Evolutionary conservation across 305 asterid species (phyloP), one percentile per base, ranked within the genome.

Genomic region (Fraxinus velutina): DNA sequence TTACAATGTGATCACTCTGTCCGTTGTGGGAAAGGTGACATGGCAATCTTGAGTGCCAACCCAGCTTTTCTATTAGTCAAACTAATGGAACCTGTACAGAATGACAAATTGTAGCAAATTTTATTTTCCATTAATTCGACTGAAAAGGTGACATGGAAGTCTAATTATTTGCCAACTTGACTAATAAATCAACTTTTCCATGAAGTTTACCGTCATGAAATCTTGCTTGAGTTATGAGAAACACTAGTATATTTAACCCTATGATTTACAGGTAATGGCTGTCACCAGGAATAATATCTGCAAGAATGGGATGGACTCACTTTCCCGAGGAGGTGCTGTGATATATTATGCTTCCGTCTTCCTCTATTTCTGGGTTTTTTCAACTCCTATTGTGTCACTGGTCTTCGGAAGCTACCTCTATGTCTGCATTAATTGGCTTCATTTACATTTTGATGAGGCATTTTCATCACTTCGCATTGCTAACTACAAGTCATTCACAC

Each of bases 381-480:
- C 99, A 6, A 96, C 99, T 62, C 99, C 99, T 6, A 92, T 94
- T 8, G 99, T 96, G 34, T 96, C 99, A 21, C 80, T 96, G 88
- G 87, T 96, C 60, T 95, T 96, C 0, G 99, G 99, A 71, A 94
- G 98, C 93, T 96, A 96, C 85, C 96, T 96, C 50, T 96, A 96
- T 37, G 62, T 96, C 83, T 96, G 98, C 91, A 96, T 96, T 76
- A 96, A 96, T 62, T 96, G 99, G 98, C 94, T 96, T 77, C 99
- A 96, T 86, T 47, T 96, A 73, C 99, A 96, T 89, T 96, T 96
- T 19, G 99, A 96, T 24, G 99, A 96, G 87, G 98, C 99, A 19
- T 96, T 96, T 87, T 96, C 99, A 3, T 96, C 99, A 0, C 97
- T 96, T 73, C 94, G 98, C 19, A 96, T 94, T 57, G 99, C 99